Base-by-base conservation (phyloP, 352 stramenopile species). In the Phytophthora agathidicida region DNA sequence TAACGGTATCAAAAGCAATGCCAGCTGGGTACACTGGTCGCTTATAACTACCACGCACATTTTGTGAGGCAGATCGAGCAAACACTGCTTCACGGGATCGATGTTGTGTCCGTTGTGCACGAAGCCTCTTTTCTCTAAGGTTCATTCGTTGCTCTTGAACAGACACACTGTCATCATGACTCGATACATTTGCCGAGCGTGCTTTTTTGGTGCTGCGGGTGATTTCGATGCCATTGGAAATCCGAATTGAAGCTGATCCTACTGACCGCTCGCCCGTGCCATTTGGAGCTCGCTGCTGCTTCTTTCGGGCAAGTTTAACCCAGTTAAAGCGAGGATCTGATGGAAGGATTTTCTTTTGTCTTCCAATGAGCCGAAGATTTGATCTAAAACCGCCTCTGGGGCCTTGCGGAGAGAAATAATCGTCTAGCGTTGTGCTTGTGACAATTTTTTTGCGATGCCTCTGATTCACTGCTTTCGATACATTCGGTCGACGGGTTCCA, bases 311-410 rank as follows among this genome's bases (percentile, higher is more conserved):
- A n/a, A 82, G 45, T 51, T 74, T 73, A 23, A 63, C 47, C 75
- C 75, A 86, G 27, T 79, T 70, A 45, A 58, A 86, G 10, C 71
- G 71, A 50, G 75, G 71, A 66, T 86, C 75, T 0, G 73, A 80
- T 4, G 45, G 38, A 24, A 59, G 16, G 30, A 65, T 76, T 27
- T 57, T 73, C 28, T 44, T 55, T 39, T 80, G 71, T 27, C 51
- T 69, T 14, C 66, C 57, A 36, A 60, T 20, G 8, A 85, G 55
- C 13, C 75, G 70, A 9, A 85, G 38, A 50, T 85, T 85, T 33
- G 70, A 69, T 13, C 22, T 59, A 9, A 63, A 60, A 11, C 39
- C 20, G 23, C 41, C 35, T n/a, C 9, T 52, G 24, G 42, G 43
- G 46, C 27, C 45, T 60, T 53, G 46, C 5, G 33, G 36, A 11